phyloP scores from a whole-genome alignment of 2,329 filamentous ascomycete genomes.

The Phaeoacremonium minimum region DNA sequence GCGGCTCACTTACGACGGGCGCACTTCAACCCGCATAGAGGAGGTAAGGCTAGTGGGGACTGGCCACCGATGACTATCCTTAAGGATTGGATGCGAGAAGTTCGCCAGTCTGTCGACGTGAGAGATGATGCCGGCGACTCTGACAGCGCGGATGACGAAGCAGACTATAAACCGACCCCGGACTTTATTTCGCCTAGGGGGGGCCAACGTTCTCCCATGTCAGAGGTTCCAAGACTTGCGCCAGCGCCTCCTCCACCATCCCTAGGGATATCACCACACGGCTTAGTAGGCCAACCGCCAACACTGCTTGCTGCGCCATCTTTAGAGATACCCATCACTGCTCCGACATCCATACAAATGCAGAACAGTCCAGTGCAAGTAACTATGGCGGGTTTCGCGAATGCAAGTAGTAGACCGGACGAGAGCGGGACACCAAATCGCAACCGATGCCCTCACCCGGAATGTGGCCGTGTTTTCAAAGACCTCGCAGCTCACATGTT shows the following conservation, averaged over 20 bases:
- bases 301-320: conserved; percentile 5
- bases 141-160: conserved; percentile 48
- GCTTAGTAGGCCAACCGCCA: conserved; percentile 6
- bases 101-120: conserved; percentile 42
- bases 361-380: conserved; percentile 10
- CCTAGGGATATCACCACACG: conserved; percentile 6
- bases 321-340: conserved; percentile 5
- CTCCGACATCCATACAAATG: conserved; percentile 5
- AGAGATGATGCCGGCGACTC: conserved; percentile 42
- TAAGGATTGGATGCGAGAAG: conserved; percentile 59
- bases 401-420: conserved; percentile 20
- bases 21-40: conserved; percentile 52
- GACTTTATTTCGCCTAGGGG: conserved; percentile 17
- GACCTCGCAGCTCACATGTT: conserved; percentile 85
- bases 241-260: conserved; percentile 15
- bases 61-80: conserved; percentile 55
- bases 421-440: conserved; percentile 31
- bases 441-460: conserved; percentile 50
- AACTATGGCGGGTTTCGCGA: conserved; percentile 2
- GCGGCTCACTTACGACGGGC: conserved; percentile 54
- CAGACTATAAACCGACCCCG: conserved; percentile 25
- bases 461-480: conserved; percentile 57
- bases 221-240: conserved; percentile 20
- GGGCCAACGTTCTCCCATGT: conserved; percentile 16
- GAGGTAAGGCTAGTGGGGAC: conserved; percentile 53